Evolutionary conservation across 495 filamentous ascomycete genomes (phyloP).

Genomic region (Podospora sp.): DNA sequence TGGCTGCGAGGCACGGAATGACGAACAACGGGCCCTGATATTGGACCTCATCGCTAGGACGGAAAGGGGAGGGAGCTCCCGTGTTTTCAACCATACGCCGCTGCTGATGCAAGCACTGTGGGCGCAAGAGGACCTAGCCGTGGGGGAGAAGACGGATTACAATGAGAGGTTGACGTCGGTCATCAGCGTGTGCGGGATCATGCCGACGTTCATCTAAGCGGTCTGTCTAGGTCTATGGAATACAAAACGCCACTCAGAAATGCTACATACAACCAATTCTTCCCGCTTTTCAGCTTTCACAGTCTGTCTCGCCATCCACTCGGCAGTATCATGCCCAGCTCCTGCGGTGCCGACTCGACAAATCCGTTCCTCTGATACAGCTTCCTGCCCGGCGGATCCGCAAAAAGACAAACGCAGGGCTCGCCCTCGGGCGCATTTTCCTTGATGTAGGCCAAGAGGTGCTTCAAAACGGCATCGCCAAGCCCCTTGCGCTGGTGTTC

Average conservation of each 20-base stretch:
- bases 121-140: conserved; percentile 44
- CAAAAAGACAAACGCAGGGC: conserved; percentile 50
- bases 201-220: conserved; percentile 1
- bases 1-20: conserved; percentile 43
- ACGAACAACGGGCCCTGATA: conserved; percentile 36
- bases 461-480: conserved; percentile 49
- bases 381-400: conserved; percentile 48
- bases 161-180: conserved; percentile 28
- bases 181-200: background rate
- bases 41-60: conserved; percentile 38
- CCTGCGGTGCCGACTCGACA: conserved; percentile 31
- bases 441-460: conserved; percentile 45
- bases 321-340: conserved; percentile 24
- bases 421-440: conserved; percentile 40
- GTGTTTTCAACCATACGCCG: conserved; percentile 33
- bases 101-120: conserved; percentile 38
- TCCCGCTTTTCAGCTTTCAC: background rate
- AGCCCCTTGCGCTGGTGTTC: conserved; percentile 54
- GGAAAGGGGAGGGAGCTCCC: conserved; percentile 28
- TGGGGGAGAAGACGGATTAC: conserved; percentile 33
- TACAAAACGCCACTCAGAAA: too few species aligned
- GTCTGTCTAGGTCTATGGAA: too few species aligned
- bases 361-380: conserved; percentile 56
- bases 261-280: too few species aligned
- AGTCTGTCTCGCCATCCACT: background rate